Evolutionary conservation across 2,329 filamentous ascomycete genomes (phyloP).

Genomic region (Emmonsia crescens): DNA sequence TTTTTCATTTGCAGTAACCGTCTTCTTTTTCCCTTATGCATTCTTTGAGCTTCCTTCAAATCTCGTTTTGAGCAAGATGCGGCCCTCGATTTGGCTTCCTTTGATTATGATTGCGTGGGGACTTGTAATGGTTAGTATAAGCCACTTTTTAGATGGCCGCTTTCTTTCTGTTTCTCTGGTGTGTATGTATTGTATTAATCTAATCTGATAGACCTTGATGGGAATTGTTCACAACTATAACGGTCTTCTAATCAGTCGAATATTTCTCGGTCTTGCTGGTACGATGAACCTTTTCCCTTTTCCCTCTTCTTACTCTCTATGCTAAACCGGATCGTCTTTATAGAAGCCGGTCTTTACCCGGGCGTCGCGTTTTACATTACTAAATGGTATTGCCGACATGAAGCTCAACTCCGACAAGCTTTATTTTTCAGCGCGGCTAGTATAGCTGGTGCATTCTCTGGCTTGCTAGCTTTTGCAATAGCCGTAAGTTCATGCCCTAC

Average conservation of each 20-base stretch:
- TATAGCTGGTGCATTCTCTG: conserved; percentile 43
- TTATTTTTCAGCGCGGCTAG: conserved; percentile 39
- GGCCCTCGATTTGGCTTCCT: conserved; percentile 22
- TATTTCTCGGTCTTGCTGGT: conserved; percentile 35
- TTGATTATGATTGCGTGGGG: conserved; percentile 35
- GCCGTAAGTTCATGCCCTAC: conserved; percentile 21
- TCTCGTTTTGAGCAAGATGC: conserved; percentile 21
- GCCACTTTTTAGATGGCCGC: not conserved
- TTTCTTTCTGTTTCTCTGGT: not conserved
- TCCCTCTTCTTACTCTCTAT: not conserved
- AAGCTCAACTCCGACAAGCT: conserved; percentile 35
- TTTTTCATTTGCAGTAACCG: conserved; percentile 11
- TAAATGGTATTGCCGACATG: conserved; percentile 36
- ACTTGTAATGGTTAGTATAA: conserved; percentile 30
- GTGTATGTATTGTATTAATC: not conserved
- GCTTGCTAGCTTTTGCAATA: conserved; percentile 42
- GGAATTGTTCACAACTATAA: conserved; percentile 38
- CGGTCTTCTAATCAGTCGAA: conserved; percentile 37
- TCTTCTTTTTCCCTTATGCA: conserved; percentile 19
- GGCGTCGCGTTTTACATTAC: conserved; percentile 37
- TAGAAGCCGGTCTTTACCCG: conserved; percentile 34
- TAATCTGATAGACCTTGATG: conserved; percentile 33
- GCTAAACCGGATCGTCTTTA: not conserved
- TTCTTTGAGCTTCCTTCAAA: conserved; percentile 19
- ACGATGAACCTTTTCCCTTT: not conserved